Conservation (phyloP, 1,284 basidiomycete genomes). For the Sphagnurus paluster region DNA sequence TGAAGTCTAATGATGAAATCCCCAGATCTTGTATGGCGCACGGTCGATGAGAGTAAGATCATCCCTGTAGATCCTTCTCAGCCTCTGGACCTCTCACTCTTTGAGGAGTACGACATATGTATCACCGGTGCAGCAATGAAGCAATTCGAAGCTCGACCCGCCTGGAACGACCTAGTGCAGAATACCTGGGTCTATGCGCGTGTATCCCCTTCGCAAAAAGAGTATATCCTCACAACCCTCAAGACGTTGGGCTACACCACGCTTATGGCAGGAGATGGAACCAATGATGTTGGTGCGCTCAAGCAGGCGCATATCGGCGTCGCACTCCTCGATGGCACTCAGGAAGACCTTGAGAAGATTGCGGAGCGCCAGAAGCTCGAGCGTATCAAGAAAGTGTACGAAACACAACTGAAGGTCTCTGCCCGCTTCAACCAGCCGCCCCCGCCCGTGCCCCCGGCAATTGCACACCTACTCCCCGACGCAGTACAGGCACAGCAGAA, state of each 20-base stretch:
- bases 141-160: conserved; percentile 67
- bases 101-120: conserved; percentile 90
- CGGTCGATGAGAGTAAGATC: conserved; percentile 86
- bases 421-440: conserved; percentile 89
- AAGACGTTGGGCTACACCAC: conserved; percentile 88
- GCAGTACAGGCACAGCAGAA: conserved; percentile 87
- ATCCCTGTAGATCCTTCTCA: conserved; percentile 80
- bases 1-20: neutral
- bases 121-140: conserved; percentile 91
- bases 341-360: conserved; percentile 90
- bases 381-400: conserved; percentile 92
- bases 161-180: conserved; percentile 81
- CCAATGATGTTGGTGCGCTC: conserved; percentile 94
- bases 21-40: conserved; percentile 85
- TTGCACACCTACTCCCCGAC: conserved; percentile 85
- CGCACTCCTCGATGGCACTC: conserved; percentile 87
- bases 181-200: conserved; percentile 97
- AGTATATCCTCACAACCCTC: conserved; percentile 87
- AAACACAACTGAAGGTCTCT: conserved; percentile 89
- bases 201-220: conserved; percentile 94
- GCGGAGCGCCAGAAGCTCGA: conserved; percentile 89
- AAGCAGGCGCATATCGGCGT: conserved; percentile 97
- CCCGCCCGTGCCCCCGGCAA: conserved; percentile 83
- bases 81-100: conserved; percentile 75
- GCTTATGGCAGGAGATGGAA: conserved; percentile 96